phyloP scores from a whole-genome alignment of 2,329 filamentous ascomycete species.

The Herpotrichia juniperi region DNA sequence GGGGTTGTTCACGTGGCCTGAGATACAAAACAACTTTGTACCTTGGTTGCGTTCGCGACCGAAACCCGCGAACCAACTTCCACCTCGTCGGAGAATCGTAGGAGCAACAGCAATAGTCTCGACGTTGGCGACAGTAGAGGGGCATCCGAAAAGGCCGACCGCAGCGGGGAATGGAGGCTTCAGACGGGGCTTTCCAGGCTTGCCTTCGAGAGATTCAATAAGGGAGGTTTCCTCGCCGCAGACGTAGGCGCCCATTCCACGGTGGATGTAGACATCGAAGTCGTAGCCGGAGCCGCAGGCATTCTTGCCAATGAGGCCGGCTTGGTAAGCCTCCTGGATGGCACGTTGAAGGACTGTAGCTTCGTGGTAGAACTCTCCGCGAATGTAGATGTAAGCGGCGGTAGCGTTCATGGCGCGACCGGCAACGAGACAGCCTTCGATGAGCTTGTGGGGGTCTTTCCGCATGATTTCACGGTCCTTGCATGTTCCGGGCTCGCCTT shows the following conservation, averaged over 20 bases:
- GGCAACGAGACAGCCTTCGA: slow-evolving; percentile 95
- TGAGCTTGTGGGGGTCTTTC: slow-evolving; percentile 98
- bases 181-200: slow-evolving; percentile 96
- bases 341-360: slow-evolving; percentile 90
- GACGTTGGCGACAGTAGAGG: slow-evolving; percentile 96
- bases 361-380: slow-evolving; percentile 97
- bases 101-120: slow-evolving; percentile 95
- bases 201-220: slow-evolving; percentile 97
- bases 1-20: slow-evolving; percentile 98
- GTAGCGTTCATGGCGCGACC: slow-evolving; percentile 99
- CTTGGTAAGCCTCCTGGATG: slow-evolving; percentile 97
- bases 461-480: slow-evolving; percentile 99
- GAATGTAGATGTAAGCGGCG: slow-evolving; percentile 99
- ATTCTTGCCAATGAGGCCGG: slow-evolving; percentile 96
- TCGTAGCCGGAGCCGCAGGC: slow-evolving; percentile 96
- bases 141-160: slow-evolving; percentile 97
- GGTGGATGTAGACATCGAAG: slow-evolving; percentile 96
- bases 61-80: slow-evolving; percentile 90
- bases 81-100: slow-evolving; percentile 92
- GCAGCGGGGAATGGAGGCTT: slow-evolving; percentile 99
- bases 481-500: slow-evolving; percentile 98
- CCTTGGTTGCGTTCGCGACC: slow-evolving; percentile 95
- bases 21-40: slow-evolving; percentile 98
- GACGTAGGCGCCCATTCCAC: slow-evolving; percentile 95
- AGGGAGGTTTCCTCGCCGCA: slow-evolving; percentile 98